Percentiles rank a stretch among this genome's conserved stretches.
phyloP scores from a whole-genome alignment of 2,329 filamentous ascomycete species.

The Stachybotrys echinatus region DNA sequence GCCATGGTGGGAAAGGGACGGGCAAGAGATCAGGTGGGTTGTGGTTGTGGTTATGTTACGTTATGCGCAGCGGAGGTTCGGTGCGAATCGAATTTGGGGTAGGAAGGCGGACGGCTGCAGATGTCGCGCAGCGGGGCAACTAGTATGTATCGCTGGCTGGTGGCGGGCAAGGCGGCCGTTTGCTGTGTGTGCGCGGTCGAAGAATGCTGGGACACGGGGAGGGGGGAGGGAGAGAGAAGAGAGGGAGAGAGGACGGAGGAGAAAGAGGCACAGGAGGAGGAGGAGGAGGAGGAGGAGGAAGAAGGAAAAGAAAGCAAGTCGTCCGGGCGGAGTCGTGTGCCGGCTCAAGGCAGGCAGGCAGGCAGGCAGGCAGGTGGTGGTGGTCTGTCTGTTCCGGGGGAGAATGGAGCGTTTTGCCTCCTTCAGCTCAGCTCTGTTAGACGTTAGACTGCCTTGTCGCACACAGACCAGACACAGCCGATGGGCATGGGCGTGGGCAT shows the following conservation, averaged over 20 bases:
- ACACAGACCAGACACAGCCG: neutral
- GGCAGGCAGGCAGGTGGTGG: neutral
- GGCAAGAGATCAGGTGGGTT: neutral
- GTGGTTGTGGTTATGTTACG: too few species aligned
- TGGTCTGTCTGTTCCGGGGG: neutral
- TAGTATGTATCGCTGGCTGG: too few species aligned
- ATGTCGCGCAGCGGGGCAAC: neutral
- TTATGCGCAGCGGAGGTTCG: neutral
- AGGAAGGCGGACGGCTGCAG: neutral
- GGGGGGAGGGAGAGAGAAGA: neutral
- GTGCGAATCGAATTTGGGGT: neutral
- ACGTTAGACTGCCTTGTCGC: neutral
- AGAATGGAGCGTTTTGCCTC: neutral
- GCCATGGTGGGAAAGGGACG: slow-evolving; percentile 45
- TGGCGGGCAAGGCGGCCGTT: too few species aligned
- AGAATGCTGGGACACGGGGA: neutral
- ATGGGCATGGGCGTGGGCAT: neutral
- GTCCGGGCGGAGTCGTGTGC: neutral
- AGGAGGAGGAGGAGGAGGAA: neutral
- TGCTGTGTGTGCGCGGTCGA: neutral
- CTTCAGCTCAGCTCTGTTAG: neutral
- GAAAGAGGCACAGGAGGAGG: neutral
- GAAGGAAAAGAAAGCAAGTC: neutral
- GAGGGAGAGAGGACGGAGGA: neutral
- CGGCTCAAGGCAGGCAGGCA: neutral